Base-by-base conservation (phyloP, 2,329 filamentous ascomycete species). In the Fusarium oligoseptatum region DNA sequence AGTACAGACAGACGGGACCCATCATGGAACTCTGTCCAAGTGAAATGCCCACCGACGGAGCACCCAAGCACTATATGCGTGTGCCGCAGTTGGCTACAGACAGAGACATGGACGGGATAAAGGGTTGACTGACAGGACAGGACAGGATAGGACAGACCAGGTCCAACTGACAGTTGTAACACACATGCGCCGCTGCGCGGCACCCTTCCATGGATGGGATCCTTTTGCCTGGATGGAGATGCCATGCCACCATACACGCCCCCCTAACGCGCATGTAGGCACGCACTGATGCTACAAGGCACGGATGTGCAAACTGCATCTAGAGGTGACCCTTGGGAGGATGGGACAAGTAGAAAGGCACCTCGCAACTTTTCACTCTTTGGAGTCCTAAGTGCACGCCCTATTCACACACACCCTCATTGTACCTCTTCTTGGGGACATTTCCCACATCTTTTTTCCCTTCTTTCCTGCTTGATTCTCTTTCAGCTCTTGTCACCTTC, bases 221-320 rank as follows among this genome's bases (percentile, higher is more conserved):
- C 60, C 50, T 67, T 57, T 58, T 73, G 67, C 37, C 56, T 50
- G 45, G 45, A 45, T 45, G 43, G 39, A 73, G 27, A 29, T 29
- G 27, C 27, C 27, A 29, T 66, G 62, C 61, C 56, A 71, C 60
- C 43, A 36, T 52, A 69, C 67, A 66, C 48, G 60, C 27, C 60
- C 60, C 67, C 70, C 56, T 68, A 68, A 64, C 60, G 39, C 14
- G 68, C 62, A 64, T 32, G 57, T 39, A 50, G 12, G 50, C 20
- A 50, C 52, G 41, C 48, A 74, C 60, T 66, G 71, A 71, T 72
- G 71, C 43, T 74, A 70, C 70, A 73, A 72, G 65, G 72, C 36
- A 72, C 63, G 65, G 65, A 72, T 73, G 66, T 70, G 50, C 60
- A 75, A 68, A 62, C 66, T 64, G 52, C 71, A 73, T 73, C 72